A percentile compares a stretch with the other conserved stretches of the same genome.
Evolutionary conservation across 2,329 filamentous ascomycete genomes (phyloP).

Genomic region (Microdochium bolleyi): DNA sequence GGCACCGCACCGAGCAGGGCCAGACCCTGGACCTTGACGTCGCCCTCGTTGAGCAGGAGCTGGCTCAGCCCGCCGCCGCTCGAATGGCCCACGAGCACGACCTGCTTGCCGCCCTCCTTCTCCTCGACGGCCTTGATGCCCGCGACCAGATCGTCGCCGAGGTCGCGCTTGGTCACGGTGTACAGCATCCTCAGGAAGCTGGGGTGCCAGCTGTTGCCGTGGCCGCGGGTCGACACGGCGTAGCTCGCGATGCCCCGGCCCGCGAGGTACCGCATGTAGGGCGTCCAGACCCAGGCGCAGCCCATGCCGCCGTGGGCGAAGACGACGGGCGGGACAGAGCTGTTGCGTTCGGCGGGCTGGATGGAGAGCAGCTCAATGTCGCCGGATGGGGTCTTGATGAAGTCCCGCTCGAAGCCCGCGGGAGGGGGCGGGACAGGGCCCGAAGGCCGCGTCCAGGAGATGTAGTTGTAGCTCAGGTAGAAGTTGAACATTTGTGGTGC

Average conservation of each 20-base stretch:
- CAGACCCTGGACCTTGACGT: conserved; percentile 32
- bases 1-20: conserved; percentile 38
- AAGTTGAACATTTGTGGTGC: conserved; percentile 12
- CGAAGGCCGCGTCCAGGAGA: conserved; percentile 19
- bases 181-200: conserved; percentile 39
- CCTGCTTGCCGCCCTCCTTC: conserved; percentile 17
- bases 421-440: conserved; percentile 22
- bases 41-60: conserved; percentile 32
- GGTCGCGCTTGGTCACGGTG: conserved; percentile 28
- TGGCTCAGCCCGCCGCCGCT: conserved; percentile 42
- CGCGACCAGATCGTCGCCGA: conserved; percentile 35
- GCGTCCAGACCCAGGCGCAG: conserved; percentile 41
- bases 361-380: conserved; percentile 40
- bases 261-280: conserved; percentile 41
- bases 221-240: conserved; percentile 42
- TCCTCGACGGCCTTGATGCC: conserved; percentile 29
- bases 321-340: conserved; percentile 28
- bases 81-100: conserved; percentile 41
- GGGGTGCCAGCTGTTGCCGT: conserved; percentile 43
- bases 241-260: conserved; percentile 37
- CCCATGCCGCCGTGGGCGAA: conserved; percentile 49
- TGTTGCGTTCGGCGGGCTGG: conserved; percentile 14
- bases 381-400: conserved; percentile 33
- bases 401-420: conserved; percentile 30
- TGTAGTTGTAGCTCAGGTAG: conserved; percentile 21